Conservation (phyloP, 768 basidiomycete species). For the Pleurotus ostreatus region DNA sequence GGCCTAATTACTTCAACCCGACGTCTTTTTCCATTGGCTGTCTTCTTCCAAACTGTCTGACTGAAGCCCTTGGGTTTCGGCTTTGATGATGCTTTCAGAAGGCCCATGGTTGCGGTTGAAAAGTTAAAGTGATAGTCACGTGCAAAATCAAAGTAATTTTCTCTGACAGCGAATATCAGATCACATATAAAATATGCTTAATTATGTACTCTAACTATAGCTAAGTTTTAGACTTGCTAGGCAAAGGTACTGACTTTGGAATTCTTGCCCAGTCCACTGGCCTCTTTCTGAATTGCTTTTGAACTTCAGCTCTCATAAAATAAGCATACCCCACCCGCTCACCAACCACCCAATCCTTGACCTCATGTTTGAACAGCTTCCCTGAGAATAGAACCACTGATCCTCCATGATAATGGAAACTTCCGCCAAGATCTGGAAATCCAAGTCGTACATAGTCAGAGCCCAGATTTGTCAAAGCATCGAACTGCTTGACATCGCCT, state of each 20-base stretch:
- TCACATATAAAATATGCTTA: no score
- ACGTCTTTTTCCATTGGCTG: background rate
- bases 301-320: constrained; percentile 1
- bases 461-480: background rate
- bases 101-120: background rate
- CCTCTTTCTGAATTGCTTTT: background rate
- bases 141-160: no score
- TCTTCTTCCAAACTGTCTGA: background rate
- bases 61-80: background rate
- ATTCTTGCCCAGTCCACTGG: background rate
- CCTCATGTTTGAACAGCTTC: background rate
- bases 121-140: no score
- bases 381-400: background rate
- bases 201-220: no score
- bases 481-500: background rate
- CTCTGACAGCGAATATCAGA: no score
- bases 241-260: background rate
- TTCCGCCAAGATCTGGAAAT: background rate
- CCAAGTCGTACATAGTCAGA: background rate
- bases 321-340: background rate
- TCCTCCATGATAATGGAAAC: background rate
- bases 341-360: background rate
- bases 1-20: background rate
- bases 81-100: background rate
- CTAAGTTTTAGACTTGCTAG: no score